Evolutionary conservation across 2,329 filamentous ascomycete genomes (phyloP), one percentile per base, ranked within the genome.

Genomic region (Neonectria sp.): DNA sequence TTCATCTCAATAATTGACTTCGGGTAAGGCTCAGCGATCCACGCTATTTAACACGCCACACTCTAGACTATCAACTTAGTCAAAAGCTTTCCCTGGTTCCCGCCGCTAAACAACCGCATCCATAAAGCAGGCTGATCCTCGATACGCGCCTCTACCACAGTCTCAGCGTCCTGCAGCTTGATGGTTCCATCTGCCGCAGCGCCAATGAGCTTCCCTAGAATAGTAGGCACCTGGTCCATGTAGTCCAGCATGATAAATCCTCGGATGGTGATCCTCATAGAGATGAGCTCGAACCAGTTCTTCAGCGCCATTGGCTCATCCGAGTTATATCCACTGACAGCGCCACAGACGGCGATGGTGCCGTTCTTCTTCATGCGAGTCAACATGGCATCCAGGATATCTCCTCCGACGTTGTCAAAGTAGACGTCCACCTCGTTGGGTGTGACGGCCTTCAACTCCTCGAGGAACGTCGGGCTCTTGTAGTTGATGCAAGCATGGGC

Each of bases 231-330:
- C 70, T 76, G 73, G 37, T 77, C 75, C 71, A 76, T 73, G 25
- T 76, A 76, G 48, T 77, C 75, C 24, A 77, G 65, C 75, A 77
- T 76, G 17, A 77, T 76, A 55, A 77, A 77, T 2, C 75, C 75
- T 2, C 65, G 65, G 60, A 77, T 71, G 17, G 57, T 73, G 6
- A 77, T 74, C 6, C 75, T 61, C 65, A 67, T 70, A 1, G 75
- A 77, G 2, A 77, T 72, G 12, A 77, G 55, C 68, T 77, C 75
- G 37, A 77, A 77, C 75, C 75, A 77, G 63, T 77, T 77, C 53
- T 64, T 60, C 6, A 77, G 70, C 15, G 62, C 68, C 75, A 77
- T 77, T 2, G 74, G 72, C 65, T 77, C 73, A 25, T 70, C 70
- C 21, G 74, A 72, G 68, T 77, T 77, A 27, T 77, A 77, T 13